These are phyloP conservation scores for Daucus carota DNA, from an alignment of 129 eudicot species.

Conservation along the genomic window DNA sequence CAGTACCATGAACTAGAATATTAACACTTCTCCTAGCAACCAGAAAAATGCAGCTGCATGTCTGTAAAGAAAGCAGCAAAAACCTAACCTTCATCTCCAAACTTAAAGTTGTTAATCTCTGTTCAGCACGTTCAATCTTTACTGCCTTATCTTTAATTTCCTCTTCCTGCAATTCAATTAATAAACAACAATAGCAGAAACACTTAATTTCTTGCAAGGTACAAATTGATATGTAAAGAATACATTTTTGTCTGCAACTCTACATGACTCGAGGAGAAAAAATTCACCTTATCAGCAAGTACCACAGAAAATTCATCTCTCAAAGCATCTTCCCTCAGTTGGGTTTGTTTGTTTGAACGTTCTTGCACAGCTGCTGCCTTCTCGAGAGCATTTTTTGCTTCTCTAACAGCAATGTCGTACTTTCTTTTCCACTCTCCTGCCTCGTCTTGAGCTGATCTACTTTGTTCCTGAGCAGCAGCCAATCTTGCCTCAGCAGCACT, in stretches of 20 bases:
- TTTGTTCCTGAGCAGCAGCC: constrained; percentile 81
- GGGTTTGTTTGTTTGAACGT: constrained; percentile 55
- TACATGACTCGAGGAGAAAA: background rate
- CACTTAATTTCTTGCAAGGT: background rate
- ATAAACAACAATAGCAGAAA: background rate
- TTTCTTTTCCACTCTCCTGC: constrained; percentile 95
- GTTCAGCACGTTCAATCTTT: constrained; percentile 80
- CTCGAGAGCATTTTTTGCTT: constrained; percentile 78
- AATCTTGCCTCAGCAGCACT: constrained; percentile 92
- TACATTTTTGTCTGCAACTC: background rate
- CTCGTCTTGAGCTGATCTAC: constrained; percentile 83
- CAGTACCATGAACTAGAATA: background rate
- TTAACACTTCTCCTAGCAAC: background rate
- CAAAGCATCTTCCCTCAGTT: constrained; percentile 69
- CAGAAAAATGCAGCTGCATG: background rate
- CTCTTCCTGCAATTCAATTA: constrained; percentile 46
- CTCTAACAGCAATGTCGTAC: constrained; percentile 71
- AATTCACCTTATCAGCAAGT: constrained; percentile 66
- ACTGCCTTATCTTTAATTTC: constrained; percentile 66
- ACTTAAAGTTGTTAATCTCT: constrained; percentile 63
- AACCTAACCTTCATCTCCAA: constrained; percentile 76
- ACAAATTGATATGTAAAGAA: background rate
- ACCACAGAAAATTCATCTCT: constrained; percentile 64
- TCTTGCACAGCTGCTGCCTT: constrained; percentile 86
- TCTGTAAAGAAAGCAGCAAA: background rate